Conservation (phyloP, 1,284 basidiomycete genomes). For the Trametes polyzona region DNA sequence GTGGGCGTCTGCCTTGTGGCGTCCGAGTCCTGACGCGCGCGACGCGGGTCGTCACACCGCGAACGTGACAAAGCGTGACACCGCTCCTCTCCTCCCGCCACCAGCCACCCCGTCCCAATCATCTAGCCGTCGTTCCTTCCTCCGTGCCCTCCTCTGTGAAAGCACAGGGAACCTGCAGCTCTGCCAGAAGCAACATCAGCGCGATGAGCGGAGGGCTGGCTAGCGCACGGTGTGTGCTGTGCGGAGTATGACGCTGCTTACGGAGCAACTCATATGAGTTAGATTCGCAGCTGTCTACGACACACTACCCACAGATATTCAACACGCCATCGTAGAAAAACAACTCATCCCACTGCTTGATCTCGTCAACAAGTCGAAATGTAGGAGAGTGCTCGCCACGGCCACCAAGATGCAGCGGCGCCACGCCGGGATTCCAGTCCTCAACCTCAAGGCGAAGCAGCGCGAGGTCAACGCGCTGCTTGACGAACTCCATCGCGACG, state of each 20-base stretch:
- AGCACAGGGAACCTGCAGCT: too few relatives aligned
- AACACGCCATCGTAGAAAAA: slow-evolving; percentile 31
- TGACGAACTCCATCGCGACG: slow-evolving; percentile 52
- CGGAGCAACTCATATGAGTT: not conserved
- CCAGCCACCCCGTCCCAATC: not conserved
- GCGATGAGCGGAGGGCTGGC: slow-evolving; percentile 11
- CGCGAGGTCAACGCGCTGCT: slow-evolving; percentile 54
- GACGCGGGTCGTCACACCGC: slow-evolving; percentile 19
- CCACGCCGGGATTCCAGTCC: slow-evolving; percentile 45
- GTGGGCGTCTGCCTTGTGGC: not conserved
- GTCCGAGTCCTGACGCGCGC: not conserved
- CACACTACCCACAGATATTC: slow-evolving; percentile 33
- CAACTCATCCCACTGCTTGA: slow-evolving; percentile 37
- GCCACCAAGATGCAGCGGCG: slow-evolving; percentile 40
- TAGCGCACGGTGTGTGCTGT: slow-evolving; percentile 18
- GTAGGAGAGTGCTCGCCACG: slow-evolving; percentile 23
- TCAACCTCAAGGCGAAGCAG: slow-evolving; percentile 57
- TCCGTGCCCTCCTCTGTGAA: too few relatives aligned
- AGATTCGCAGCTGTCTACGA: slow-evolving; percentile 36
- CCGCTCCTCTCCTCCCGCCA: not conserved
- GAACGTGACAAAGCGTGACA: slow-evolving; percentile 17
- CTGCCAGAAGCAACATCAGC: not conserved
- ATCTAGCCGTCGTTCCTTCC: not conserved
- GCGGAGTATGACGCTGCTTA: not conserved
- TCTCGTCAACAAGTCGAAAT: slow-evolving; percentile 20